Evolutionary conservation across 352 stramenopile species (phyloP).

Genomic region (Pythium volutum): DNA sequence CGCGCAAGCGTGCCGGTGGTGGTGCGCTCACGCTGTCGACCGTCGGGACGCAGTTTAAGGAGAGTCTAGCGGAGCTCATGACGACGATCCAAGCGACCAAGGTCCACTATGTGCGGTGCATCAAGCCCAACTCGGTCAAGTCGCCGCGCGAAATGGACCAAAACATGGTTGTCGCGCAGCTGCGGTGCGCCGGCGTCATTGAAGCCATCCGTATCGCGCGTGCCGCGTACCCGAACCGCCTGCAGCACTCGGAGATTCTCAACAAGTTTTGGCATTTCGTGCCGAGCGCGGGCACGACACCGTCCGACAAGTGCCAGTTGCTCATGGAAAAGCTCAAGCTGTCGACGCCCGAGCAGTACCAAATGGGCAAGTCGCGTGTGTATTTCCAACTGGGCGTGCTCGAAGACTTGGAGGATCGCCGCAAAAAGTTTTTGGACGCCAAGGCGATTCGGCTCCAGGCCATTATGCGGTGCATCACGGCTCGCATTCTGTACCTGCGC

Average conservation of each 20-base stretch:
- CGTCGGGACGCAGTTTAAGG: constrained; percentile 92
- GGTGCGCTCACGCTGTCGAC: constrained; percentile 65
- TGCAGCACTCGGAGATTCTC: constrained; percentile 87
- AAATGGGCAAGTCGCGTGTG: constrained; percentile 86
- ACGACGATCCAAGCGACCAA: constrained; percentile 94
- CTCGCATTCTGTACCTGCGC: constrained; percentile 74
- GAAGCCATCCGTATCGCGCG: constrained; percentile 98
- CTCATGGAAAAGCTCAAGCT: constrained; percentile 83
- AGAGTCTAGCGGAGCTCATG: constrained; percentile 92
- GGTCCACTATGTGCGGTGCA: constrained; percentile 98
- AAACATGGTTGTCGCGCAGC: constrained; percentile 93
- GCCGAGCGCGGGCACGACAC: constrained; percentile 47
- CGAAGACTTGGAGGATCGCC: constrained; percentile 81
- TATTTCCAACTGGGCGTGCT: constrained; percentile 86
- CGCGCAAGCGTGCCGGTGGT: constrained; percentile 31
- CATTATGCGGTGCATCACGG: constrained; percentile 73
- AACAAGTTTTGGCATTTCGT: constrained; percentile 86
- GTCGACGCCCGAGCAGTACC: constrained; percentile 67
- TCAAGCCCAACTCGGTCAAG: constrained; percentile 99
- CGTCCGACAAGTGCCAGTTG: constrained; percentile 65
- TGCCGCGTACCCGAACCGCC: constrained; percentile 97
- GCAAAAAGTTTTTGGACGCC: constrained; percentile 81
- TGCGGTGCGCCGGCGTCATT: constrained; percentile 98
- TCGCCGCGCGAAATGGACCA: constrained; percentile 89
- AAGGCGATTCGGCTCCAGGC: constrained; percentile 78